Conservation (phyloP, 2,329 filamentous ascomycete genomes). For the Davidsoniella virescens region DNA sequence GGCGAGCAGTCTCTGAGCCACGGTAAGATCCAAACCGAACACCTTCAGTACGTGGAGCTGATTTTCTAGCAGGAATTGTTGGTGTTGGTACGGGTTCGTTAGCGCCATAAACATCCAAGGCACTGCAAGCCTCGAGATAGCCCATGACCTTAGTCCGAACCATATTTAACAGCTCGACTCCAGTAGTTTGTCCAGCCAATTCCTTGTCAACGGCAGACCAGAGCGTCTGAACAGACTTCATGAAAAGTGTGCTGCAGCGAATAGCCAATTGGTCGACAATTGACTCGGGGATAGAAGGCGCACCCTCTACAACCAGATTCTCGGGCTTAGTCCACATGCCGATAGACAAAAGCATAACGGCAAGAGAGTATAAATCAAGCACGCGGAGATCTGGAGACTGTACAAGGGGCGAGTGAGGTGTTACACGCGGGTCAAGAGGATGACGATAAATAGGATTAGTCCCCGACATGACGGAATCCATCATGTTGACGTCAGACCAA, state of each 20-base stretch:
- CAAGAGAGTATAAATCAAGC: constrained; percentile 56
- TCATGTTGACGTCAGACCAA: constrained; percentile 21
- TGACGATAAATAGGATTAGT: constrained; percentile 43
- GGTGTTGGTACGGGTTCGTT: constrained; percentile 30
- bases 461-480: constrained; percentile 18
- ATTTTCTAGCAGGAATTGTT: constrained; percentile 2
- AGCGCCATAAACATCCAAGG: constrained; percentile 5
- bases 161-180: constrained; percentile 35
- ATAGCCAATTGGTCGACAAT: constrained; percentile 46
- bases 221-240: constrained; percentile 57
- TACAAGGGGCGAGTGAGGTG: constrained; percentile 30
- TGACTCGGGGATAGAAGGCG: constrained; percentile 24
- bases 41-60: background rate
- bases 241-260: constrained; percentile 58
- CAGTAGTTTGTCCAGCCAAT: constrained; percentile 26
- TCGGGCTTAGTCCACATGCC: constrained; percentile 59
- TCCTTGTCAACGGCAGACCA: constrained; percentile 54
- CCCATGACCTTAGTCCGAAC: constrained; percentile 36
- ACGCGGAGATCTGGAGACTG: constrained; percentile 39
- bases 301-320: constrained; percentile 28
- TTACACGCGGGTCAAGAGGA: constrained; percentile 41
- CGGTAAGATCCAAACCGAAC: constrained; percentile 1
- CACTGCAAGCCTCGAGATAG: constrained; percentile 41
- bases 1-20: constrained; percentile 7
- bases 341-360: constrained; percentile 56